These are phyloP conservation scores for Phytopythium ostracodes DNA, from an alignment of 352 stramenopile species.

Conservation along the genomic window DNA sequence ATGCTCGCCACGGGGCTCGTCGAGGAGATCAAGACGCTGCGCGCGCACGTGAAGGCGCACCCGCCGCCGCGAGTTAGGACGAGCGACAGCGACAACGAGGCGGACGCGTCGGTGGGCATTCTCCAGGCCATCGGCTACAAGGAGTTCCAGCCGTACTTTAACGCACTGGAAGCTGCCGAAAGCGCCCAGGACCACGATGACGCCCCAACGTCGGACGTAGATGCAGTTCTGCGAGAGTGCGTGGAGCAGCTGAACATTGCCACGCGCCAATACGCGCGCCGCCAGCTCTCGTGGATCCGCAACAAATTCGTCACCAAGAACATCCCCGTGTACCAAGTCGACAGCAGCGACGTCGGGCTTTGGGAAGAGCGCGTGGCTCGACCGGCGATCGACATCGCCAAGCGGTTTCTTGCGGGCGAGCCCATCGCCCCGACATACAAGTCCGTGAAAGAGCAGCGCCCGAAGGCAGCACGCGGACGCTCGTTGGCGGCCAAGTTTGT, in stretches of 20 bases:
- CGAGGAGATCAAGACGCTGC: constrained; percentile 66
- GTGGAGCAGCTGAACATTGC: constrained; percentile 77
- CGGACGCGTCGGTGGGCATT: constrained; percentile 63
- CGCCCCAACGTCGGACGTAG: constrained; percentile 9
- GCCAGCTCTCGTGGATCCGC: constrained; percentile 86
- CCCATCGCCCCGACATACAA: constrained; percentile 22
- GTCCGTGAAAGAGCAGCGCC: constrained; percentile 45
- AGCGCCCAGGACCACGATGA: constrained; percentile 11
- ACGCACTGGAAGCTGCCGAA: constrained; percentile 42
- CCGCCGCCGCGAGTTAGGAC: constrained; percentile 27
- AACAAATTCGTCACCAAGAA: constrained; percentile 84
- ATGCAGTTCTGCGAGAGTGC: constrained; percentile 49
- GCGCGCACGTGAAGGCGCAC: constrained; percentile 42
- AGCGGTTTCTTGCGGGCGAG: constrained; percentile 39
- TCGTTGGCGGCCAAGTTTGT: constrained; percentile 56
- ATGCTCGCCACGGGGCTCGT: constrained; percentile 81
- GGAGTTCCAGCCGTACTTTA: constrained; percentile 85
- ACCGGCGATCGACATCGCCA: constrained; percentile 62
- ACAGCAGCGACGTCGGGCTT: constrained; percentile 66
- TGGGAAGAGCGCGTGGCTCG: constrained; percentile 55
- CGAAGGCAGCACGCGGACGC: constrained; percentile 31
- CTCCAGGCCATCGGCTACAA: constrained; percentile 90
- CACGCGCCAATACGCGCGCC: constrained; percentile 82
- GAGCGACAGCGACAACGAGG: constrained; percentile 17
- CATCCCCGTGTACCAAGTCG: constrained; percentile 81